Conservation (phyloP, 1,139 yeast genomes). For the Saccharomycopsis crataegensis region DNA sequence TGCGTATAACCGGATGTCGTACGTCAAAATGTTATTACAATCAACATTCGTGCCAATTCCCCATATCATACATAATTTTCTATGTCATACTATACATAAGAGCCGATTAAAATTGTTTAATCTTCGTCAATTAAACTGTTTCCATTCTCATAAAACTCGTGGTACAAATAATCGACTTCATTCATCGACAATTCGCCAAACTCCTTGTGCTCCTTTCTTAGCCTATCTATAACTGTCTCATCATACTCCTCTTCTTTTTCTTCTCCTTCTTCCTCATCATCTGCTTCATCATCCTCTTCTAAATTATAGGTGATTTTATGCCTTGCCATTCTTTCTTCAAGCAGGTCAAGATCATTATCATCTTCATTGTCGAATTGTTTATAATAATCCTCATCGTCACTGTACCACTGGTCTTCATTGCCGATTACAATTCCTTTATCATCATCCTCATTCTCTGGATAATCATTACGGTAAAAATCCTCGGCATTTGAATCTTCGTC, state of each 20-base stretch:
- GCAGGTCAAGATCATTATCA: background rate
- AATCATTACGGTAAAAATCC: constrained; percentile 85
- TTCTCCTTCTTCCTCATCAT: background rate
- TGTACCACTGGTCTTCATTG: constrained; percentile 30
- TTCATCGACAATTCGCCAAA: constrained; percentile 5
- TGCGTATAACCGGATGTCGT: too few relatives aligned
- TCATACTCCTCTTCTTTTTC: constrained; percentile 1
- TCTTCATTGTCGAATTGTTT: constrained; percentile 28
- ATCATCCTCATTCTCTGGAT: constrained; percentile 88
- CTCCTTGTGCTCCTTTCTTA: constrained; percentile 5
- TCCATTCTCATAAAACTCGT: constrained; percentile 11
- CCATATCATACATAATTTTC: too few relatives aligned
- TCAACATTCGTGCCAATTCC: too few relatives aligned
- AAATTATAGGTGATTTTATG: constrained; percentile 19
- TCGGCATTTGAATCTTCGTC: constrained; percentile 88
- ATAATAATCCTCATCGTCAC: constrained; percentile 21
- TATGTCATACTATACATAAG: too few relatives aligned
- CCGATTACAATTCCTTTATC: constrained; percentile 32
- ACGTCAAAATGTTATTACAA: too few relatives aligned
- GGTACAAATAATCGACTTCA: constrained; percentile 16
- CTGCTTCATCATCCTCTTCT: constrained; percentile 16
- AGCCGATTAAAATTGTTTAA: too few relatives aligned
- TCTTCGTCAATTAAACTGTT: constrained; percentile 3
- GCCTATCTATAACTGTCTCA: constrained; percentile 7
- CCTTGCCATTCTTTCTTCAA: background rate